These are phyloP conservation scores for Torulaspora gathmanii DNA, from an alignment of 805 yeast species.

Conservation along the genomic window DNA sequence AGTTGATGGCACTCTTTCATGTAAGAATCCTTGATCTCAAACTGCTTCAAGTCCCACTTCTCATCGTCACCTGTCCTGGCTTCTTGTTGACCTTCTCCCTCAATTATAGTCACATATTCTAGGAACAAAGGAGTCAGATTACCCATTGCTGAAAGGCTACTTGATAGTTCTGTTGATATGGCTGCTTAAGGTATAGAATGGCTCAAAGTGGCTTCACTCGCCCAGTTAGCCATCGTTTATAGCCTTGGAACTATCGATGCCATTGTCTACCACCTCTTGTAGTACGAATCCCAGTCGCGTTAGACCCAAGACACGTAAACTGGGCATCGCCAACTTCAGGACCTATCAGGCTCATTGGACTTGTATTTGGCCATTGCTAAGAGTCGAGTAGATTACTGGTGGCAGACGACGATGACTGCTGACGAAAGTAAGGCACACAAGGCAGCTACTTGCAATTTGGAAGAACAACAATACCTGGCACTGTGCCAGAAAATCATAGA, in stretches of 20 bases:
- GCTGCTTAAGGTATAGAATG: too few relatives aligned
- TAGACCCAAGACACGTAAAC: background rate
- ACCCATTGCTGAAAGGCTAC: conserved; percentile 18
- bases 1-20: conserved; percentile 30
- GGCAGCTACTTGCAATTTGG: conserved; percentile 36
- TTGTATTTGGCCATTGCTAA: background rate
- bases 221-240: background rate
- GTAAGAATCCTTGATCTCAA: conserved; percentile 28
- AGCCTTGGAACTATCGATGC: background rate
- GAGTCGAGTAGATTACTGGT: background rate
- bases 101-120: conserved; percentile 28
- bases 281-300: background rate
- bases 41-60: conserved; percentile 2
- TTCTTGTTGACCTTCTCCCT: conserved; percentile 13
- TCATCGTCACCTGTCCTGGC: background rate
- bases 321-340: background rate
- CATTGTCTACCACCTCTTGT: background rate
- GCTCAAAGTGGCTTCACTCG: background rate
- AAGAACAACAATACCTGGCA: conserved; percentile 84
- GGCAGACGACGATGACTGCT: conserved; percentile 8
- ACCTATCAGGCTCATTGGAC: background rate
- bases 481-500: conserved; percentile 70
- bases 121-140: conserved; percentile 30
- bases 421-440: conserved; percentile 7
- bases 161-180: background rate